A percentile compares a stretch with the other conserved stretches of the same genome.
Conservation (phyloP, 2,329 filamentous ascomycete species). For the Emericellopsis cladophorae region DNA sequence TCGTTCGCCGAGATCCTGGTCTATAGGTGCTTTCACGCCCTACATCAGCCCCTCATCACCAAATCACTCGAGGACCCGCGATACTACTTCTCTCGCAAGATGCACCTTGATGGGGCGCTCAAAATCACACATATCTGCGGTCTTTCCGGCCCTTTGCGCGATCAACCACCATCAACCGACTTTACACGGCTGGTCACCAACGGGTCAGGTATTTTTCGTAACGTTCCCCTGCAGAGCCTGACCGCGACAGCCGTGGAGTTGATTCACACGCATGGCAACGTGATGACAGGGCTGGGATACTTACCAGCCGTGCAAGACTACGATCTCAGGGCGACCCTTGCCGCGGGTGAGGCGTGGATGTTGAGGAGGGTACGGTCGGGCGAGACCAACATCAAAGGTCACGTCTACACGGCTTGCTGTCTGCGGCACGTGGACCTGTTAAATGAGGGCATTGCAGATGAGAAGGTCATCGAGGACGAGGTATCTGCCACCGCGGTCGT, state of each 20-base stretch:
- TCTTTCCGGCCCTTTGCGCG: slow-evolving; percentile 9
- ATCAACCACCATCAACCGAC: slow-evolving; percentile 7
- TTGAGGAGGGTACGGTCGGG: slow-evolving; percentile 22
- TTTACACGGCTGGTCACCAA: slow-evolving; percentile 25
- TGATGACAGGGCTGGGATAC: slow-evolving; percentile 15
- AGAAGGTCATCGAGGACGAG: slow-evolving; percentile 15
- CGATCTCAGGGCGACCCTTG: slow-evolving; percentile 18
- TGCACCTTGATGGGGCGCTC: slow-evolving; percentile 28
- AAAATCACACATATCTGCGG: slow-evolving; percentile 19
- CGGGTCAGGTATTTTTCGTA: slow-evolving; percentile 28
- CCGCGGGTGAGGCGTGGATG: slow-evolving; percentile 15
- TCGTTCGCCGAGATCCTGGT: slow-evolving; percentile 27
- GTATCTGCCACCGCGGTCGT: slow-evolving; percentile 14
- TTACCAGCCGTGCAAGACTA: slow-evolving; percentile 14
- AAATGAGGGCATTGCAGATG: slow-evolving; percentile 10
- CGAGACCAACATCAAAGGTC: slow-evolving; percentile 29
- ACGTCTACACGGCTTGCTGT: slow-evolving; percentile 19
- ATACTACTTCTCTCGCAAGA: slow-evolving; percentile 40
- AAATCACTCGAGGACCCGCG: slow-evolving; percentile 29
- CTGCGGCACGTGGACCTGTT: slow-evolving; percentile 21
- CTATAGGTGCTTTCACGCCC: slow-evolving; percentile 34
- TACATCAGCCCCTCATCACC: slow-evolving; percentile 38
- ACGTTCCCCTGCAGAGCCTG: slow-evolving; percentile 23
- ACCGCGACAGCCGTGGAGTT: slow-evolving; percentile 33
- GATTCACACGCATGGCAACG: neutral